Evolutionary conservation across 2,329 filamentous ascomycete genomes (phyloP), one percentile per base, ranked within the genome.

Genomic region (Claviceps africana): DNA sequence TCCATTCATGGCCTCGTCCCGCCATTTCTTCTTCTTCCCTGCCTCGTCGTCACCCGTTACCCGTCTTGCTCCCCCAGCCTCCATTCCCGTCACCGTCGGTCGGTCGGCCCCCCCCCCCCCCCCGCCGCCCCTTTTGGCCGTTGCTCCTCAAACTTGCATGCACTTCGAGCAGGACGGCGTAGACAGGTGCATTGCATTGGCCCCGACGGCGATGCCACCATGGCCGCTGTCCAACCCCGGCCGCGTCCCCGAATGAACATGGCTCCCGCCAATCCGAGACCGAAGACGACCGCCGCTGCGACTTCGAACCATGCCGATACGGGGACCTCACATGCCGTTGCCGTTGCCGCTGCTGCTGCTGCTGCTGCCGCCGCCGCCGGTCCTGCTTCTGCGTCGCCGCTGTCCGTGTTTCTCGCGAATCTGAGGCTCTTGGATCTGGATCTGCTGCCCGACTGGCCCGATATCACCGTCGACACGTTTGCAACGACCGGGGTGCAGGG

Each of bases 341-440:
- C 40, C 39, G 47, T n/a, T 4, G 43, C 44, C 7, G 7, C 28
- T 31, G 4, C 33, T 22, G 15, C 28, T 46, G 21, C 42, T 35
- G 15, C 40, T 43, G 47, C 39, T 4, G 43, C 44, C 7, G 7
- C 28, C 19, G 4, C 21, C 17, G 19, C 21, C 17, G 21, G 13
- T 10, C 15, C 33, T 47, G 28, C 37, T 19, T 1, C 37, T 30
- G 43, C 55, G 37, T 56, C 66, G n/a, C 54, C 62, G 5, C 44
- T 69, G 28, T 59, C 63, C 17, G 50, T 67, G 45, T 93, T 96
- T 64, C 72, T 95, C 50, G 88, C 84, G 37, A 95, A 95, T 63
- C 69, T 96, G 42, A 85, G 83, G 40, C 78, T 97, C 3, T 76
- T 98, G 28, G 81, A 94, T 60, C 77, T 97, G 31, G 86, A 95